Evolutionary conservation across 108 stramenopile species (phyloP), one percentile per base, ranked within the genome.

Genomic region (Fistulifera solaris): DNA sequence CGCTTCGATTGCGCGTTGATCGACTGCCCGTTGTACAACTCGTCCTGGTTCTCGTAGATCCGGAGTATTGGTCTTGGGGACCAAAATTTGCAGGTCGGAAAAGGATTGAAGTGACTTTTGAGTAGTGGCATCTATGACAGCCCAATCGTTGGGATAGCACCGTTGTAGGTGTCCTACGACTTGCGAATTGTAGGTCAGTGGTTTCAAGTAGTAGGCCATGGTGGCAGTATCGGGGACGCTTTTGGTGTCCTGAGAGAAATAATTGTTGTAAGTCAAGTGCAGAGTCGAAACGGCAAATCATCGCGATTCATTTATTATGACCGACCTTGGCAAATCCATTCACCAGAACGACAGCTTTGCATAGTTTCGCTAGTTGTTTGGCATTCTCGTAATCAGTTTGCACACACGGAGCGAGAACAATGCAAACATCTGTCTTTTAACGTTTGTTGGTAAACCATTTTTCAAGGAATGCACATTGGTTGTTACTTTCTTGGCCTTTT

Each of bases 151-250:
- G 0, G 85, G 81, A 55, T 87, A 83, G 0, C 48, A 40, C 19
- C 85, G 69, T 0, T 75, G 57, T 25, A 87, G 42, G 48, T 78
- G 83, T 21, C 85, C 85, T 2, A 70, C 75, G 1, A 87, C 58
- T 57, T 81, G 79, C 31, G 80, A 82, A 74, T 87, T 87, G 72
- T 87, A 87, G 0, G 85, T 87, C 27, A 87, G 65, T 1, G 85
- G 81, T 61, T 87, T 87, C 15, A 75, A 55, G 43, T 59, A 87
- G 46, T 83, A 87, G 0, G 80, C 81, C 81, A 87, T 83, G 50
- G 77, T 87, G 0, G 85, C 85, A 19, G 22, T 45, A 24, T 51
- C 63, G 26, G 72, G 62, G 0, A 86, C 59, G 42, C 71, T 72
- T 44, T 72, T 70, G 19, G 52, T 35, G 8, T 35, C 31, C 31